Evolutionary conservation across 2,329 filamentous ascomycete species (phyloP).

Genomic region (Akanthomyces lecanii): DNA sequence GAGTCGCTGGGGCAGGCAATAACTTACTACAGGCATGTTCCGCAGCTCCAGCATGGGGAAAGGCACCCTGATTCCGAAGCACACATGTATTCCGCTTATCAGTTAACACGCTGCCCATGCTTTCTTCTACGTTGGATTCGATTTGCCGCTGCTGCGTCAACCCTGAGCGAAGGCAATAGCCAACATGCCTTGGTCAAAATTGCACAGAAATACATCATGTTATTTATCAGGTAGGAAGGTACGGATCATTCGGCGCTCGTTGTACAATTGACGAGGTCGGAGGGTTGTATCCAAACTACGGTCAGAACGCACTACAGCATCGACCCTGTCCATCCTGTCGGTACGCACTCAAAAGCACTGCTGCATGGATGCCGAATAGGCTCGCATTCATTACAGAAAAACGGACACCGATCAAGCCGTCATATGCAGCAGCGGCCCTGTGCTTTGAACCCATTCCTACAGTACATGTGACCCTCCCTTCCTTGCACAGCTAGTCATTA

Average conservation of each 20-base stretch:
- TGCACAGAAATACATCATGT: too few relatives aligned
- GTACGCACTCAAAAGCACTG: not conserved
- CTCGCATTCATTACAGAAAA: not conserved
- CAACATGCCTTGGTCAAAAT: too few relatives aligned
- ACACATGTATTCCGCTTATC: not conserved
- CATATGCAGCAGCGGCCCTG: not conserved
- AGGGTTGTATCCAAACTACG: not conserved
- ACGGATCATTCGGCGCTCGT: too few relatives aligned
- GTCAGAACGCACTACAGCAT: not conserved
- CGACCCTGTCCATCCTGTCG: not conserved
- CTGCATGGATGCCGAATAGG: not conserved
- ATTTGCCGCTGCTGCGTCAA: too few relatives aligned
- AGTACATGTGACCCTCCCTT: not conserved
- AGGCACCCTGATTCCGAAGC: conserved; percentile 5
- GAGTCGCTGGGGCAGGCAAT: not conserved
- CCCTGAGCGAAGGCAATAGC: too few relatives aligned
- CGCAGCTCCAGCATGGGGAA: not conserved
- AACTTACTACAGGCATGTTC: not conserved
- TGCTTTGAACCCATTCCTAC: not conserved
- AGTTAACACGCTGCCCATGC: not conserved
- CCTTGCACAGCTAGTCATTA: not conserved
- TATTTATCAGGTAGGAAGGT: too few relatives aligned
- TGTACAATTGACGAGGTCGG: too few relatives aligned
- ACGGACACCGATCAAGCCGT: not conserved
- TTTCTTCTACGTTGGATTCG: too few relatives aligned